Evolutionary conservation across 176 grass and related monocot genomes (phyloP).

Genomic region (Dendrocalamus sinicus): DNA sequence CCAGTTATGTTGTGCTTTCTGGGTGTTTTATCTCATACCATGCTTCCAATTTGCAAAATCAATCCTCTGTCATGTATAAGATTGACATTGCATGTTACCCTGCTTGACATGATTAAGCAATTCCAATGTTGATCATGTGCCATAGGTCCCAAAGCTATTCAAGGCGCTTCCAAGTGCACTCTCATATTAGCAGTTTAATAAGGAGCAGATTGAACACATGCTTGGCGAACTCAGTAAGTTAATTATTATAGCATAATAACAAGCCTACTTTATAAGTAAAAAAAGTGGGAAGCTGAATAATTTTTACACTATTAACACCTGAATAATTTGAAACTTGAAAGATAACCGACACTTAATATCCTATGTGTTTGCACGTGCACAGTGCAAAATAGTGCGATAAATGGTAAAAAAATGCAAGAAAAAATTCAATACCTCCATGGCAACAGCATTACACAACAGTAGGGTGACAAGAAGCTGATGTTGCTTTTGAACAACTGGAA

Average conservation of each 20-base stretch:
- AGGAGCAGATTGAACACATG: background rate
- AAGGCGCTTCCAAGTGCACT: background rate
- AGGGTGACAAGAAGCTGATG: constrained; percentile 99
- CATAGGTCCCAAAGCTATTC: background rate
- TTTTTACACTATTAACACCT: background rate
- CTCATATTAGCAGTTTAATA: background rate
- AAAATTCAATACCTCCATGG: constrained; percentile 85
- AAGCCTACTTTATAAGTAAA: background rate
- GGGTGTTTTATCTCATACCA: constrained; percentile 1
- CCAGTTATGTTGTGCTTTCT: background rate
- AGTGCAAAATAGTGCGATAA: background rate
- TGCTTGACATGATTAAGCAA: background rate
- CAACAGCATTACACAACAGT: constrained; percentile 83
- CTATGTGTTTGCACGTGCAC: background rate
- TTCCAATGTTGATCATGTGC: background rate
- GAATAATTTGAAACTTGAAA: constrained; percentile 15
- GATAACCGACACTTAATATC: background rate
- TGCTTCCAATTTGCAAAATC: constrained; percentile 10
- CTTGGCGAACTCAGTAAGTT: background rate
- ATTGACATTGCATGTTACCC: background rate
- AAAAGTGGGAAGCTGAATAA: background rate
- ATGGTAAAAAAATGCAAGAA: background rate
- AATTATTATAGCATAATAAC: background rate
- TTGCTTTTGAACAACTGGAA: constrained; percentile 99
- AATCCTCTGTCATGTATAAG: background rate